A percentile compares a stretch with the other conserved stretches of the same genome.
phyloP scores from a whole-genome alignment of 192 early-diverging fungal species.

The Fimicolochytrium jonesii region DNA sequence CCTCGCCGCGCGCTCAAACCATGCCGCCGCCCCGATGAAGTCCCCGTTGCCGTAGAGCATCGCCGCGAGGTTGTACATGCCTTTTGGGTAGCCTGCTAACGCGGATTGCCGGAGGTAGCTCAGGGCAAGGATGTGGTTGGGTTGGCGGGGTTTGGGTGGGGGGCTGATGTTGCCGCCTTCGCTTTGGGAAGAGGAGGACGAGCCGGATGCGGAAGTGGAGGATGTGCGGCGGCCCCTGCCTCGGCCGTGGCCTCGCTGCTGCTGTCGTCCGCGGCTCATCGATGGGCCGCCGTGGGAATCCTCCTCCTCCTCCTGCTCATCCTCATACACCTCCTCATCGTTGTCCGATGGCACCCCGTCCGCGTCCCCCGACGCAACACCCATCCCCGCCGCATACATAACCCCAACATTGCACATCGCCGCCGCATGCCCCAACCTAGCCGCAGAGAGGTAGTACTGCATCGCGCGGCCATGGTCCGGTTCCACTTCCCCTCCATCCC shows the following conservation, averaged over 20 bases:
- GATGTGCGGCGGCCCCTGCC: too few species aligned
- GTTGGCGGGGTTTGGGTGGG: not conserved
- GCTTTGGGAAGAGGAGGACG: too few species aligned
- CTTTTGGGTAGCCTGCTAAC: conserved; percentile 1
- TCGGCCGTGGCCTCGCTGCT: too few species aligned
- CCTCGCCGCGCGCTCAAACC: too few species aligned
- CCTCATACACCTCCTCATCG: too few species aligned
- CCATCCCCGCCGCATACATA: conserved; percentile 4
- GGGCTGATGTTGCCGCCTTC: too few species aligned
- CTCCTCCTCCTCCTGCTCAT: too few species aligned
- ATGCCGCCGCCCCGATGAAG: not conserved
- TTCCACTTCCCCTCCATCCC: not conserved
- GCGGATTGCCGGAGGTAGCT: conserved; percentile 10
- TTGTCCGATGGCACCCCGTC: too few species aligned
- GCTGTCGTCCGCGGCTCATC: too few species aligned
- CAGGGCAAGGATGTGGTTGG: not conserved
- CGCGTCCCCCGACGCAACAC: not conserved
- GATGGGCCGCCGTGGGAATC: too few species aligned
- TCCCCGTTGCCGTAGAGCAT: conserved; percentile 1
- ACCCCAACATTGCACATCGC: conserved; percentile 19
- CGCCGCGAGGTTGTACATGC: conserved; percentile 11
- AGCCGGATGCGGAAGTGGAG: too few species aligned
- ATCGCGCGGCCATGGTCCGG: not conserved
- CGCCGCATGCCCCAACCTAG: conserved; percentile 1
- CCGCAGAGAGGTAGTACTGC: conserved; percentile 8